Base-by-base conservation (phyloP, 331 rosid genomes). In the Malus hybrid region DNA sequence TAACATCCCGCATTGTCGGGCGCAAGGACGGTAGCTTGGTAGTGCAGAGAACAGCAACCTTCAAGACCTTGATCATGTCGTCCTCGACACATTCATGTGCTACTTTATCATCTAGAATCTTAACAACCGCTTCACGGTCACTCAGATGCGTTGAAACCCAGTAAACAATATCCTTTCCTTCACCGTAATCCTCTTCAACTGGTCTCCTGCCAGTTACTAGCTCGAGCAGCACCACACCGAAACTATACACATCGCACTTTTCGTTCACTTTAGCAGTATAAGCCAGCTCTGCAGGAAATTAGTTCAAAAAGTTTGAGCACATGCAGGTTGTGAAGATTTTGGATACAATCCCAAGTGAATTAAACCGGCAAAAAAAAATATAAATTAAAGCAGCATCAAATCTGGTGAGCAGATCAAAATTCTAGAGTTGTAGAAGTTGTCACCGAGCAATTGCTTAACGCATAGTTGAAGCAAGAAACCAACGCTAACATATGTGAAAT, bases 1-100 rank as follows among this genome's bases (percentile, higher is more conserved):
- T 88, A 60, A 92, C 97, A 61, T 89, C 98, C 81, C 99, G 87
- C 99, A 92, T 95, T 6, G 93, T 77, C 55, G 99, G 98, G 63
- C 99, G 97, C 65, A 89, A 74, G 10, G 93, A 76, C 3, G 98
- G 99, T 77, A 92, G 96, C 87, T 88, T 95, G 55, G 80, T 82
- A 27, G 92, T 88, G 80, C 99, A 95, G 62, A 86, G 82, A 27
- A 92, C 68, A 12, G 91, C 99, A 57, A 90, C 73, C 90, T 88
- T 95, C 89, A 95, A 79, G 44, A 90, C 87, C 82, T 84, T 92
- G 5, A 95, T 87, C 93, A 92, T 90, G 82, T 82, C 84, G 34
- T 81, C 88, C 55, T 80, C 75, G 72, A 72, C 78, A 36, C 31
- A 67, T 18, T 88, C 84, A 36, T 82, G 63, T 64, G 87, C 86